Conservation (phyloP, 78 protist genomes). For the Trichosphaerium sp. region DNA sequence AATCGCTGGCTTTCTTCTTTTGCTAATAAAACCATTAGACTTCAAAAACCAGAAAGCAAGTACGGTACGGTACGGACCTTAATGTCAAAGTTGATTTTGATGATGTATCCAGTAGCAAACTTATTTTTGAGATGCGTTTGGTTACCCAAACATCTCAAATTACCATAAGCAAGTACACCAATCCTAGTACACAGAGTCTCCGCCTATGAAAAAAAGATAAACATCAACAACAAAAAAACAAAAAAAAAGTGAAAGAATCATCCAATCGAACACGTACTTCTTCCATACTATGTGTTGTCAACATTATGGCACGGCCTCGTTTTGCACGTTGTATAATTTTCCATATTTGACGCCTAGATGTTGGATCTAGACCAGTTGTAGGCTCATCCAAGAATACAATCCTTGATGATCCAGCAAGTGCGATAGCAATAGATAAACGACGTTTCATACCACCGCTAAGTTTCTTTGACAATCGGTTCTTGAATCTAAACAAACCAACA, state of each 20-base stretch:
- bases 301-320: conserved; percentile 25
- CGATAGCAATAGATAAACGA: conserved; percentile 44
- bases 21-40: too few relatives aligned
- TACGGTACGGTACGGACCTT: too few relatives aligned
- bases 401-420: conserved; percentile 2
- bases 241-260: too few relatives aligned
- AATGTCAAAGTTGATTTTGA: conserved; percentile 15
- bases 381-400: conserved; percentile 50
- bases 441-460: conserved; percentile 53
- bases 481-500: too few relatives aligned
- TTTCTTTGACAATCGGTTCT: not conserved
- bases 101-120: conserved; percentile 57
- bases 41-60: too few relatives aligned
- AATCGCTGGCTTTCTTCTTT: too few relatives aligned
- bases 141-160: conserved; percentile 47
- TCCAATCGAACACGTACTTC: conserved; percentile 29
- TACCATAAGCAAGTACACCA: conserved; percentile 66
- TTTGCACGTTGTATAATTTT: conserved; percentile 2
- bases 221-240: too few relatives aligned
- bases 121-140: conserved; percentile 49
- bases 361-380: conserved; percentile 22
- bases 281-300: conserved; percentile 74
- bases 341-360: conserved; percentile 37
- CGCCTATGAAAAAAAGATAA: not conserved
- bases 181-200: conserved; percentile 61